phyloP scores from a whole-genome alignment of 2,329 filamentous ascomycete genomes.

The Lachnellula suecica region DNA sequence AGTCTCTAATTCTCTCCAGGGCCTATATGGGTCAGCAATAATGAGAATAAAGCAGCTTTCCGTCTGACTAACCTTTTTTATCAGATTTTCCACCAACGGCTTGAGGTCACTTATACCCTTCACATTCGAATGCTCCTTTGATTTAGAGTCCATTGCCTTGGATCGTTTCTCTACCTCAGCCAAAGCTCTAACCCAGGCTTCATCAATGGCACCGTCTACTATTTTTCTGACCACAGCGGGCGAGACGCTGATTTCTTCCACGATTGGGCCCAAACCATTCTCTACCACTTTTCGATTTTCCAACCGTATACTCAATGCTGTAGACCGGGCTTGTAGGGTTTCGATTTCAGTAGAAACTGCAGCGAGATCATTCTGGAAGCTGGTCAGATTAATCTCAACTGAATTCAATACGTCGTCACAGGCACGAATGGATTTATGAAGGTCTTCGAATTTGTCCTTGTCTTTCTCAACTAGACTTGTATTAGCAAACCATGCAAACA shows the following conservation, averaged over 20 bases:
- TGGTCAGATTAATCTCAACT: constrained; percentile 88
- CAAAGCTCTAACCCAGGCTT: constrained; percentile 80
- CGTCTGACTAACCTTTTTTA: constrained; percentile 69
- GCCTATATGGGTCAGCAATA: constrained; percentile 50
- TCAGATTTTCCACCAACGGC: constrained; percentile 81
- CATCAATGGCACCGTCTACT: constrained; percentile 84
- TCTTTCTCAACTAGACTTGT: constrained; percentile 67
- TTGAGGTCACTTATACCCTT: constrained; percentile 83
- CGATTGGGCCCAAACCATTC: constrained; percentile 79
- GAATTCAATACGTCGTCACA: constrained; percentile 93
- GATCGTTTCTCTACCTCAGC: constrained; percentile 81
- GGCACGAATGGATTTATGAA: constrained; percentile 83
- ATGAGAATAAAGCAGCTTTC: not conserved
- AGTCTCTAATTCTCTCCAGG: constrained; percentile 91
- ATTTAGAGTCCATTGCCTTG: constrained; percentile 67
- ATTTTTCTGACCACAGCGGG: constrained; percentile 83
- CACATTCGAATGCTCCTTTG: constrained; percentile 58
- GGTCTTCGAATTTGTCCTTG: constrained; percentile 80
- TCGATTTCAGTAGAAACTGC: constrained; percentile 95
- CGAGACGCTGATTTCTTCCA: constrained; percentile 89
- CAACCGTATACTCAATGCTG: constrained; percentile 77
- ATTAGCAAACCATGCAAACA: constrained; percentile 13
- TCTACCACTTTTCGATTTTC: constrained; percentile 90
- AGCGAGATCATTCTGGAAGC: constrained; percentile 90
- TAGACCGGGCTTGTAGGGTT: constrained; percentile 82